Conservation (phyloP, 148 eudicot species). For the Vaccinium macrocarpon region DNA sequence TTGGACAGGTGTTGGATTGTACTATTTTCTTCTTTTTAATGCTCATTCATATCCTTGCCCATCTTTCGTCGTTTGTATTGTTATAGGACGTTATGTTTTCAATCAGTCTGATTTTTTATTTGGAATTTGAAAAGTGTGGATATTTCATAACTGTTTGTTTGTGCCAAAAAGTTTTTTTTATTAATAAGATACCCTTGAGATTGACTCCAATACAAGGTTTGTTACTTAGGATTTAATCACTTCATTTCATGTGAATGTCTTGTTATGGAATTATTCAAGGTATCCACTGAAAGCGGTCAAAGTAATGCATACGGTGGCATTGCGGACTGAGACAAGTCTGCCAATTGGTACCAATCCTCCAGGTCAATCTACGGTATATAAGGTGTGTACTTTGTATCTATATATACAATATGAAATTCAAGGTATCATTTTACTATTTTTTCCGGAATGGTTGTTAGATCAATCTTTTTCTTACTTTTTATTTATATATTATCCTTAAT, state of each 20-base stretch:
- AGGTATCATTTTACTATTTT: neutral
- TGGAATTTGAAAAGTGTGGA: neutral
- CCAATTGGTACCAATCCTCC: slow-evolving; percentile 40
- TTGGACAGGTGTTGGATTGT: neutral
- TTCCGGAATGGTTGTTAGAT: neutral
- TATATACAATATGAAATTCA: neutral
- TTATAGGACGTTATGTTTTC: neutral
- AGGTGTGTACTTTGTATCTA: slow-evolving; percentile 33
- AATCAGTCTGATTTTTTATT: neutral
- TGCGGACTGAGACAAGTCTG: slow-evolving; percentile 81
- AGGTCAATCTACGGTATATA: slow-evolving; percentile 35
- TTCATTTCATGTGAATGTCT: neutral
- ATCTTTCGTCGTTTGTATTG: slow-evolving; percentile 2
- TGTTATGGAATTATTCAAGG: slow-evolving; percentile 33
- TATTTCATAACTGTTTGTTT: neutral
- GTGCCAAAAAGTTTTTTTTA: neutral
- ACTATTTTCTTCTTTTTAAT: neutral
- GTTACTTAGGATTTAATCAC: neutral
- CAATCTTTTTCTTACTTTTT: neutral
- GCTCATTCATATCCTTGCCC: too few relatives aligned
- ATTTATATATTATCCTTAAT: too few relatives aligned
- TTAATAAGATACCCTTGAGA: neutral
- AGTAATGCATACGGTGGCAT: slow-evolving; percentile 96
- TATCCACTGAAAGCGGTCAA: slow-evolving; percentile 93
- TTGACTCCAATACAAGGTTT: neutral